Evolutionary conservation across 2,329 filamentous ascomycete genomes (phyloP), one percentile per base, ranked within the genome.

Genomic region (Scytalidium lignicola): DNA sequence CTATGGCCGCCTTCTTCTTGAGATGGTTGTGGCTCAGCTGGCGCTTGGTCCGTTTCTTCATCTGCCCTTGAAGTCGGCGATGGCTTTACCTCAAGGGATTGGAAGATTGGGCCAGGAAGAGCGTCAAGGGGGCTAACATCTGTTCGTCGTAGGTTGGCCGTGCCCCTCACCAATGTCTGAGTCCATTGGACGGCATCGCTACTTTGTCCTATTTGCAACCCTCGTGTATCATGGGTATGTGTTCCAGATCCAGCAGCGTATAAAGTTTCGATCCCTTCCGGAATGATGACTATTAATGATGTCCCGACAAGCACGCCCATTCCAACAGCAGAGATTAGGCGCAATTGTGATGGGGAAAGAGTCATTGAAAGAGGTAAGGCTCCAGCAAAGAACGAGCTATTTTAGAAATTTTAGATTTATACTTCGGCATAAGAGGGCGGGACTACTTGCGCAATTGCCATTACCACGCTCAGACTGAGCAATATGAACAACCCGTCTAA

Each of bases 301-400:
- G 93, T 97, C 29, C 93, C 93, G 15, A 99, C 91, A 8, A 99
- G 75, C 46, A 99, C 87, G 41, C 93, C 93, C 67, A 96, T 90
- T 47, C 93, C 93, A 65, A 97, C 81, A 50, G 90, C 91, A 19
- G 92, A 95, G 65, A 97, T 88, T 44, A 96, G 74, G 63, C 92
- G 86, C 50, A 97, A 74, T 67, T 96, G 90, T 41, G 90, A 88
- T 52, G 87, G 83, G 23, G 91, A 92, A 21, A 99, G 79, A 50
- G 85, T 82, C 74, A 99, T 88, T 50, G 90, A 91, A 45, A 99
- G 76, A 32, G 93, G 93, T 56, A 99, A 75, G 58, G 90, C 86
- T 69, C 93, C 93, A 58, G 92, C 91, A 49, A 96, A 79, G 67
- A 97, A 96, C 51, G 93, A 97, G 62, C 92, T 96, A 66, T 15